Evolutionary conservation across 1,284 basidiomycete species (phyloP).

Genomic region (Trichosporon sp.): DNA sequence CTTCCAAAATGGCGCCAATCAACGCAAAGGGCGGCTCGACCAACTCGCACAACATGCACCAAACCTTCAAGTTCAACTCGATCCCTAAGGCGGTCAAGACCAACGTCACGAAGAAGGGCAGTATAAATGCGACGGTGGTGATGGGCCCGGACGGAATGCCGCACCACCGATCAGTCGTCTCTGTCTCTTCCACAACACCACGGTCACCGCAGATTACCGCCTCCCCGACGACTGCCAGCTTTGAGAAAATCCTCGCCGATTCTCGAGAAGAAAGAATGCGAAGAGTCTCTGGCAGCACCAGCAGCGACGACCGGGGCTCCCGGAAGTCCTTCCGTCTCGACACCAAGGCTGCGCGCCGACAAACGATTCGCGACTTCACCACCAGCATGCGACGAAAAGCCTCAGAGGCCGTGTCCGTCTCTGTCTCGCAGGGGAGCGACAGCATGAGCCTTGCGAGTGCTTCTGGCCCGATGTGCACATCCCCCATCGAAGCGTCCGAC

Average conservation of each 20-base stretch:
- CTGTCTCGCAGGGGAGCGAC: conserved; percentile 11
- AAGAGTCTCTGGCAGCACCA: conserved; percentile 1
- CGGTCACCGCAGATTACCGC: background rate
- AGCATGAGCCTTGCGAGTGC: background rate
- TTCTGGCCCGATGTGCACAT: background rate
- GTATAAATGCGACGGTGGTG: conserved; percentile 3
- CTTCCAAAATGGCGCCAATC: conserved; percentile 5
- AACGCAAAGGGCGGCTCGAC: background rate
- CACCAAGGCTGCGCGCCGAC: conserved; percentile 2
- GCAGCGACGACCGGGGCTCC: conserved; percentile 11
- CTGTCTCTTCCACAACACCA: background rate
- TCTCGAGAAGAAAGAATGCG: conserved; percentile 10
- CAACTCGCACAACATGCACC: conserved; percentile 18
- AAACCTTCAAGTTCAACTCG: conserved; percentile 20
- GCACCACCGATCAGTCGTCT: conserved; percentile 3
- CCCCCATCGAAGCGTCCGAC: conserved; percentile 15
- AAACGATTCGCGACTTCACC: conserved; percentile 13
- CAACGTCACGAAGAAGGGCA: background rate
- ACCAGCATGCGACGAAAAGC: conserved; percentile 12
- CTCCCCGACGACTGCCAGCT: conserved; percentile 1
- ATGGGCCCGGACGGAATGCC: conserved; percentile 17
- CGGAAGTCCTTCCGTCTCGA: conserved; percentile 14
- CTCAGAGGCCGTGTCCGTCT: conserved; percentile 1
- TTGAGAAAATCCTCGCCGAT: background rate
- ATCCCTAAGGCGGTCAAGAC: conserved; percentile 7